Percentiles rank a stretch among this genome's conserved stretches.
These are phyloP conservation scores for Fusarium oxysporum DNA, from an alignment of 2,329 filamentous ascomycete species.

Conservation along the genomic window DNA sequence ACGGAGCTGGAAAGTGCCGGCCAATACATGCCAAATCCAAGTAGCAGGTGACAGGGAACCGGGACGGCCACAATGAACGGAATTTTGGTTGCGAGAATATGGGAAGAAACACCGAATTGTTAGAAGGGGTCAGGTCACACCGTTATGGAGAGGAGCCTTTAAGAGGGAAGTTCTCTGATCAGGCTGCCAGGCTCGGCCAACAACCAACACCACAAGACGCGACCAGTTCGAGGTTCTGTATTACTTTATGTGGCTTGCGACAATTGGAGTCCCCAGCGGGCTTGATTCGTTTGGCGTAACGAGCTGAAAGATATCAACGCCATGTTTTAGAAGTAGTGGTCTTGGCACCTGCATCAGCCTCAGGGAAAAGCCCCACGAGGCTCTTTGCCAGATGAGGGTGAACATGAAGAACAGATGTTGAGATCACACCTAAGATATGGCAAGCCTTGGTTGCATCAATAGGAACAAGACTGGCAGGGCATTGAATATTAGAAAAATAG, in stretches of 20 bases:
- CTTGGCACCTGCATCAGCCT: not conserved
- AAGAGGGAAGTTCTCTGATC: not conserved
- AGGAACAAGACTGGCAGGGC: too few species aligned
- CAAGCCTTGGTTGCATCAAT: too few species aligned
- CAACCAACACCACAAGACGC: not conserved
- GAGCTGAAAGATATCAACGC: not conserved
- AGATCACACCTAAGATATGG: too few species aligned
- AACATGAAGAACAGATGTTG: too few species aligned
- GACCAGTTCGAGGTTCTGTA: not conserved
- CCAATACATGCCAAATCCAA: not conserved
- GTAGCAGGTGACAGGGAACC: fast-evolving
- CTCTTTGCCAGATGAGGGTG: too few species aligned
- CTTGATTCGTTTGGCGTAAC: not conserved
- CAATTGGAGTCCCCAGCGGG: not conserved
- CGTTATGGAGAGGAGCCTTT: too few species aligned
- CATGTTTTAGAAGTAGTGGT: not conserved
- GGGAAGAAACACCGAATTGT: not conserved
- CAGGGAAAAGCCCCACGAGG: too few species aligned
- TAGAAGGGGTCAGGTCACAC: not conserved
- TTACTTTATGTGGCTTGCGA: not conserved
- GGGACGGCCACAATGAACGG: not conserved
- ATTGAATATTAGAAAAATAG: too few species aligned
- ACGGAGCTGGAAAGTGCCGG: not conserved
- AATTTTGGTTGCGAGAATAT: not conserved
- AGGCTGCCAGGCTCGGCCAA: not conserved